Base-by-base conservation (phyloP, 2,329 filamentous ascomycete genomes). In the Tolypocladium guangdongense region DNA sequence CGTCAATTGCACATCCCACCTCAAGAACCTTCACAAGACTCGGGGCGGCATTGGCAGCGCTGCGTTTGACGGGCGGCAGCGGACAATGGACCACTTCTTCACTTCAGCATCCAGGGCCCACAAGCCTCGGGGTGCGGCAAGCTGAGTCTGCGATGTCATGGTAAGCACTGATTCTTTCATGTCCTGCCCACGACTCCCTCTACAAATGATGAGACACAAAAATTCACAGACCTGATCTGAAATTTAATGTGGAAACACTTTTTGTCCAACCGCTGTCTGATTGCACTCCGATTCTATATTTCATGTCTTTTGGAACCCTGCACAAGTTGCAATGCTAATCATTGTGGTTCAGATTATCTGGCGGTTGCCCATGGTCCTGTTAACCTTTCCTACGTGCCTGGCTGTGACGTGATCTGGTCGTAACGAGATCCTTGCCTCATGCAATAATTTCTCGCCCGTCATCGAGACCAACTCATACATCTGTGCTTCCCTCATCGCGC, bases 211-310 rank as follows among this genome's bases (percentile, higher is more conserved):
- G 84, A 89, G 74, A 78, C 69, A 73, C 65, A 73, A 78, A 75
- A 74, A 74, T 80, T 86, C 86, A 89, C 85, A 89, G 86, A 90
- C 86, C 86, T 90, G 86, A 86, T 86, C 86, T 78, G 84, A 89
- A 86, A 66, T 67, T 63, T 64, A 60, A 77, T 88, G 84, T 87
- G 78, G 85, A 87, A 78, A 75, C 67, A 74, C 72, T 73, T 82
- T 84, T 59, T 81, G 82, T 84, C 82, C 86, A 89, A 89, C 84
- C 86, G 85, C 86, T 89, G 83, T 88, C 85, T 88, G 85, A 88
- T 54, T 47, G 43, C 43, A 32, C n/a, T 20, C 18, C 22, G 43
- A 46, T 33, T 46, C 30, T 14, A 7, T 43, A 32, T 50, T 39
- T 32, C 24, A 24, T 35, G 32, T 43, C 46, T 49, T 8, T 50